Percentiles rank a stretch among this genome's conserved stretches.
Evolutionary conservation across 2,329 filamentous ascomycete species (phyloP).

Genomic region (Aspergillus brunneoviolaceus): DNA sequence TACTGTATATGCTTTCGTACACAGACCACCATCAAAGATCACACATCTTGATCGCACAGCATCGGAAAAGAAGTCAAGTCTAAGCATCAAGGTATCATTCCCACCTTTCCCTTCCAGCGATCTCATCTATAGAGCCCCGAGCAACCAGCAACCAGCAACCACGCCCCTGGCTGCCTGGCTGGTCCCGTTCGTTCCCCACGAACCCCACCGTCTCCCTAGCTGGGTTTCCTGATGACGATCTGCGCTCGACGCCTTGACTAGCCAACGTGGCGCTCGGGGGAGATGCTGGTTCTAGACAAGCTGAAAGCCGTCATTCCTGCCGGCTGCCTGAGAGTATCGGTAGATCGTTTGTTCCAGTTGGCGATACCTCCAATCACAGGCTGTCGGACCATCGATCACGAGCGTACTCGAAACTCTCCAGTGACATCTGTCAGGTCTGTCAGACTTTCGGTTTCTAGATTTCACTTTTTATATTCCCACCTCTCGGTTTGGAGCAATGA

Average conservation of each 20-base stretch:
- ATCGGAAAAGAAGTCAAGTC: not conserved
- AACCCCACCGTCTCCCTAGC: constrained; percentile 12
- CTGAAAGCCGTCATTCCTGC: constrained; percentile 1
- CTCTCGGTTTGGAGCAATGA: not conserved
- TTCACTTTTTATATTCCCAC: not conserved
- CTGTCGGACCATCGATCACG: not conserved
- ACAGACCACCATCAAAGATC: not conserved
- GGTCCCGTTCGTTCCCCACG: constrained; percentile 18
- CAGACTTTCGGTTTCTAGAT: constrained; percentile 4
- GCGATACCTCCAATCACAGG: constrained; percentile 4
- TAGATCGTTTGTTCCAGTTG: not conserved
- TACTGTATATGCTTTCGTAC: not conserved
- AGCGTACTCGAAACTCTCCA: not conserved
- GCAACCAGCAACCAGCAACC: not conserved
- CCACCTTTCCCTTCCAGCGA: not conserved
- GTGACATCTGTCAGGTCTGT: constrained; percentile 3
- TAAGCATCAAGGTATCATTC: not conserved
- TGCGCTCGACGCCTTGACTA: constrained; percentile 17
- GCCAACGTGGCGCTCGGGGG: constrained; percentile 15
- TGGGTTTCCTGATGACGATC: constrained; percentile 22
- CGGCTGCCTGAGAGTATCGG: constrained; percentile 3
- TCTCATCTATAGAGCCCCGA: not conserved
- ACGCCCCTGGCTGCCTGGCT: constrained; percentile 15
- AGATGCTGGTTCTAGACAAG: constrained; percentile 10
- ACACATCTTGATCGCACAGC: not conserved